Percentiles rank a stretch among this genome's conserved stretches.
phyloP scores from a whole-genome alignment of 129 eudicot species.

The Artemisia annua region DNA sequence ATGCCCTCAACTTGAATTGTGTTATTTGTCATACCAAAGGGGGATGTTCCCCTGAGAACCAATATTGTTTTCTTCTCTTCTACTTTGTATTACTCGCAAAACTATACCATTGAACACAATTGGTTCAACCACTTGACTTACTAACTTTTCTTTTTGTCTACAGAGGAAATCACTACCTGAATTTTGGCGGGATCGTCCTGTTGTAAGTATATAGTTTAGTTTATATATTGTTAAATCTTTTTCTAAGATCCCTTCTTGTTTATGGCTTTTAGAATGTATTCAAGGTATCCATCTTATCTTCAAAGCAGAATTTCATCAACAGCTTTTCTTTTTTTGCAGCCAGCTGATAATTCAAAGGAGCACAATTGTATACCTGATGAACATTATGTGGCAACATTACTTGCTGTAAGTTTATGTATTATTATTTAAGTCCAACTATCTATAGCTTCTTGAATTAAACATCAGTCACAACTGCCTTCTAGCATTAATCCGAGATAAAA shows the following conservation, averaged over 20 bases:
- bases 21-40: background rate
- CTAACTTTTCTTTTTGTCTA: conserved; percentile 28
- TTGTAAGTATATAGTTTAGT: conserved; percentile 61
- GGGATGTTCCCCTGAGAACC: background rate
- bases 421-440: background rate
- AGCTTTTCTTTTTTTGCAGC: conserved; percentile 41
- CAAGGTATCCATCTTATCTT: conserved; percentile 2
- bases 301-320: conserved; percentile 1
- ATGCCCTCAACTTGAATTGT: too few relatives aligned
- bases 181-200: conserved; percentile 92
- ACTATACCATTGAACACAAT: background rate
- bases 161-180: conserved; percentile 92
- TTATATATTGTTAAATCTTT: conserved; percentile 1
- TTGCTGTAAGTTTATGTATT: conserved; percentile 62
- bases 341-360: conserved; percentile 75
- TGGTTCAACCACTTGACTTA: conserved; percentile 5
- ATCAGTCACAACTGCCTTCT: background rate
- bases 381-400: conserved; percentile 87
- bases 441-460: conserved; percentile 6
- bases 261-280: background rate
- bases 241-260: background rate
- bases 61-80: background rate
- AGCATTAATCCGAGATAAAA: background rate
- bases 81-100: conserved; percentile 5
- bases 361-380: conserved; percentile 99